phyloP scores from a whole-genome alignment of 176 grass and related monocot genomes.

The Pontederia paniculata region DNA sequence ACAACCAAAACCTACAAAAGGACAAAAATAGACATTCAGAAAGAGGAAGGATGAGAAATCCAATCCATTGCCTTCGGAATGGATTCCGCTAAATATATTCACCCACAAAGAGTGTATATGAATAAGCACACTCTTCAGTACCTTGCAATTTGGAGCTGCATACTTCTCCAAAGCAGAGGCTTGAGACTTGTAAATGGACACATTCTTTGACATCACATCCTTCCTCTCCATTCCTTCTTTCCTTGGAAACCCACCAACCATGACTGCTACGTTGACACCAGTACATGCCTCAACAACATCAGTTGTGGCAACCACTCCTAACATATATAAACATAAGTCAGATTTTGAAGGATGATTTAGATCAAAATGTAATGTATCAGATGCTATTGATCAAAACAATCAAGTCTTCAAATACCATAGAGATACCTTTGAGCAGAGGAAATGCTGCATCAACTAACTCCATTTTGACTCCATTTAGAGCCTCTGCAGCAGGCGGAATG shows the following conservation, averaged over 20 bases:
- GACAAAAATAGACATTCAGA: not conserved
- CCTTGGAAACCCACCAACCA: conserved; percentile 99
- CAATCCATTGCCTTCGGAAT: not conserved
- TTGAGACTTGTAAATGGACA: conserved; percentile 97
- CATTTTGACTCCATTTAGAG: conserved; percentile 55
- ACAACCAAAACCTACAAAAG: conserved; percentile 74
- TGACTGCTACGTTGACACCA: conserved; percentile 79
- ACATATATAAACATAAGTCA: not conserved
- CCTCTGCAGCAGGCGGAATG: conserved; percentile 18
- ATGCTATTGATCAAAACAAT: not conserved
- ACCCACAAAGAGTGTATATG: not conserved
- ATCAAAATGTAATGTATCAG: not conserved
- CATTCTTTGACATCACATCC: conserved; percentile 99
- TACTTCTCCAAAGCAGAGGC: conserved; percentile 84
- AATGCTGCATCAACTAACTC: conserved; percentile 55
- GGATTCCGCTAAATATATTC: too few species aligned
- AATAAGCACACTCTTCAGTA: conserved; percentile 6
- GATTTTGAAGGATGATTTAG: too few species aligned
- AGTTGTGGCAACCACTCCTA: conserved; percentile 94
- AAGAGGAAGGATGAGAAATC: not conserved
- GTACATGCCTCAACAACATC: conserved; percentile 92
- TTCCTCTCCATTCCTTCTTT: conserved; percentile 99
- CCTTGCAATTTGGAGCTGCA: conserved; percentile 93
- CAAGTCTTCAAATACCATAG: not conserved
- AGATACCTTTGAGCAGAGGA: conserved; percentile 54